Conservation (phyloP, 441 rosid species). For the Pelargonium hybrid region DNA sequence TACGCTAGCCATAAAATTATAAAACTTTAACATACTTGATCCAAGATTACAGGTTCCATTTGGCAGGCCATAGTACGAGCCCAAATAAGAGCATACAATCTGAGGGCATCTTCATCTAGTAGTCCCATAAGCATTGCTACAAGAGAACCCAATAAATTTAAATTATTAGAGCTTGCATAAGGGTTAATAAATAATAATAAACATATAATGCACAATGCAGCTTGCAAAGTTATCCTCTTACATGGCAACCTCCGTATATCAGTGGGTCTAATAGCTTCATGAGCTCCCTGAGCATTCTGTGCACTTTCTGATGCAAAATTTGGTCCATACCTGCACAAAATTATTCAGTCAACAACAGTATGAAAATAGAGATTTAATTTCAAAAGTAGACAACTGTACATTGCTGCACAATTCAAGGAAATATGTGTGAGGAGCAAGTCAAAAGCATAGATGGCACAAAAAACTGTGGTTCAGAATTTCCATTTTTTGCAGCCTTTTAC, state of each 20-base stretch:
- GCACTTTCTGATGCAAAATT: conserved; percentile 48
- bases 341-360: conserved; percentile 9
- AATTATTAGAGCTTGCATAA: conserved; percentile 6
- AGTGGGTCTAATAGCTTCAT: conserved; percentile 98
- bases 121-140: conserved; percentile 55
- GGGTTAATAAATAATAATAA: not conserved
- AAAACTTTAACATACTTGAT: conserved; percentile 42
- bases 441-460: not conserved
- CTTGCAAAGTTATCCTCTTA: conserved; percentile 28
- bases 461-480: too few species aligned
- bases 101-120: conserved; percentile 84
- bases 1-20: not conserved
- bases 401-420: not conserved
- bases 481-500: not conserved
- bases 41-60: conserved; percentile 68
- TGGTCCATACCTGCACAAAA: conserved; percentile 56
- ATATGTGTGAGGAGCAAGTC: not conserved
- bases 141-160: conserved; percentile 19
- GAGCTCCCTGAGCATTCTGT: conserved; percentile 96
- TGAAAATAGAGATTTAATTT: not conserved
- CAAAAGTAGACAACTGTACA: not conserved
- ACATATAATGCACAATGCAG: conserved; percentile 8
- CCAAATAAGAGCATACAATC: conserved; percentile 89
- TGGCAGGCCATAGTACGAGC: conserved; percentile 85
- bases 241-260: conserved; percentile 70